Base-by-base conservation (phyloP, 2,329 filamentous ascomycete species). In the Stemphylium lycopersici region DNA sequence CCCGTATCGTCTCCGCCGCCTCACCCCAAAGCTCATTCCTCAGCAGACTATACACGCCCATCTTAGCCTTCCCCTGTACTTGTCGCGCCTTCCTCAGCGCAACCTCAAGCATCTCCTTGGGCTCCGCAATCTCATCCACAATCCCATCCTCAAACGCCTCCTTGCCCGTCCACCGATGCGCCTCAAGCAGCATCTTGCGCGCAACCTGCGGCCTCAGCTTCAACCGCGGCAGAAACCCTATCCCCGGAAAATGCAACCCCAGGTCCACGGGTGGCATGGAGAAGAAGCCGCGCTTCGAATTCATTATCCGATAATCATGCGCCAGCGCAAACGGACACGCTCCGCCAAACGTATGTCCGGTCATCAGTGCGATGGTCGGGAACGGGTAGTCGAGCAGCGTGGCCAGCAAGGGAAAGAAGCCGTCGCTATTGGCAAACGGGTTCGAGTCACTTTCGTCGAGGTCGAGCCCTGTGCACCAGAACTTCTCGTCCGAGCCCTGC, bases 141-240 rank as follows among this genome's bases (percentile, higher is more conserved):
- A 84, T 80, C 0, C 82, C 82, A 65, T 84, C 82, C 53, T 74
- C 67, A 5, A 81, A 55, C 2, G 82, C 82, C 54, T 81, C 76
- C 55, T 78, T 74, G 0, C 80, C 81, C 0, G 82, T 85, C 81
- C 81, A 85, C 34, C 70, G 74, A 52, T 84, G 79, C 15, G 81
- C 83, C 63, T 84, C 82, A 3, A 84, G 73, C 26, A 84, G 67
- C 81, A 84, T 84, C 62, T 82, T 83, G 4, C 81, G 70, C 12
- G 82, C 81, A n/a, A 84, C 68, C 40, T 78, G 74, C 8, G 81
- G 80, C 0, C 69, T 74, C 2, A 84, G 74, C 62, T 84, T 84
- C 6, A 83, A 71, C 1, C 81, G 76, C 2, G 81, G 80, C 6
- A 84, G 72, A 3, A 77, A 72, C 3, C 82, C 82, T 42, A 84